These are phyloP conservation scores for Cenchrus fungigraminus DNA, from an alignment of 176 grass and related monocot genomes.

Conservation along the genomic window DNA sequence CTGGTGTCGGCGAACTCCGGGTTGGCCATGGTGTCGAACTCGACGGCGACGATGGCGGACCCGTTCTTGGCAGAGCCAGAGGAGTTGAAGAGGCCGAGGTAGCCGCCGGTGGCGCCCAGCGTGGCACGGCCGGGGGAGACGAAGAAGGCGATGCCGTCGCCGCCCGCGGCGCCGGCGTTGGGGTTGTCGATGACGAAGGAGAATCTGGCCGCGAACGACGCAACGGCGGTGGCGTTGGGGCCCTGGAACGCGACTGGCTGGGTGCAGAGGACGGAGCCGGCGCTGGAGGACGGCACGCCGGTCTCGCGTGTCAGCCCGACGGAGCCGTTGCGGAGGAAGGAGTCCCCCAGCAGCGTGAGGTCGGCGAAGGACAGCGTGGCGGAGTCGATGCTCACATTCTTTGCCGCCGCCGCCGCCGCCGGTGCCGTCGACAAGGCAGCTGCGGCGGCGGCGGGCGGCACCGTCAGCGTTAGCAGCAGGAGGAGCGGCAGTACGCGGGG, in stretches of 20 bases:
- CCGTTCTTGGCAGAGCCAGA: conserved; percentile 8
- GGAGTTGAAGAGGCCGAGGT: conserved; percentile 80
- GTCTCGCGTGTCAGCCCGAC: conserved; percentile 83
- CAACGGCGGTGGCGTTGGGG: conserved; percentile 5
- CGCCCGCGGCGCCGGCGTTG: conserved; percentile 56
- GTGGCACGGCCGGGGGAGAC: conserved; percentile 58
- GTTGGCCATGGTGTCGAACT: conserved; percentile 76
- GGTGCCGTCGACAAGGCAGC: neutral
- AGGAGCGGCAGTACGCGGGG: neutral
- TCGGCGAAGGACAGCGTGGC: conserved; percentile 78
- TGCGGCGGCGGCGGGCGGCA: neutral
- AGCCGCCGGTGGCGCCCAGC: conserved; percentile 69
- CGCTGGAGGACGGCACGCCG: conserved; percentile 74
- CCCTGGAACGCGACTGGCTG: conserved; percentile 55
- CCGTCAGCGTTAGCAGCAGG: neutral
- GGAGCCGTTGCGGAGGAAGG: conserved; percentile 76
- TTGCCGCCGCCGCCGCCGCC: neutral
- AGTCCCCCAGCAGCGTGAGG: conserved; percentile 79
- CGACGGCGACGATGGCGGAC: conserved; percentile 56
- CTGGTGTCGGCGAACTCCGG: conserved; percentile 61
- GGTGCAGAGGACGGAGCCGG: conserved; percentile 74
- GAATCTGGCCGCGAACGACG: conserved; percentile 79
- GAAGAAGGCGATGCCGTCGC: conserved; percentile 91
- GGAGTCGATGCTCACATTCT: conserved; percentile 65
- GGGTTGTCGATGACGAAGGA: conserved; percentile 69